These are phyloP conservation scores for Gaultheria prostrata DNA, from an alignment of 148 eudicot genomes.

Conservation along the genomic window DNA sequence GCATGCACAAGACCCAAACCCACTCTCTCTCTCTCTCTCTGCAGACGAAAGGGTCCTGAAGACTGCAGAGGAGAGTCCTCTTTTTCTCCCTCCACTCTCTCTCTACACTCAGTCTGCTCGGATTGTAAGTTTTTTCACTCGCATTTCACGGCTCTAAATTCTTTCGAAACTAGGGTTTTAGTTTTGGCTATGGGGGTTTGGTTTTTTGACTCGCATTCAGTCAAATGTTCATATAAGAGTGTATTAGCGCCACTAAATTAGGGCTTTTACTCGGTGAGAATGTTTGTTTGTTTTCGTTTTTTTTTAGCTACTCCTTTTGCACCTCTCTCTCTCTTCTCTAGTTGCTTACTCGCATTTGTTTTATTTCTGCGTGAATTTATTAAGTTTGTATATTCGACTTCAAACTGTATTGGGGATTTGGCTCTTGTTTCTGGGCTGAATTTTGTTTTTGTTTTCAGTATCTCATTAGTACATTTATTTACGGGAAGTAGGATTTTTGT, in stretches of 20 bases:
- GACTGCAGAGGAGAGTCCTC: not conserved
- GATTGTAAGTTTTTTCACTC: not conserved
- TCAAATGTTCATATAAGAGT: not conserved
- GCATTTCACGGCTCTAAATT: not conserved
- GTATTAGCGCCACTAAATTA: not conserved
- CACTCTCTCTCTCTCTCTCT: not conserved
- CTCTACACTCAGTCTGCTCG: not conserved
- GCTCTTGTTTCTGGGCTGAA: not conserved
- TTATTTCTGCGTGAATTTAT: not conserved
- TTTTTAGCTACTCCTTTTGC: not conserved
- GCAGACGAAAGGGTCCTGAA: not conserved
- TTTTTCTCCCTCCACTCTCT: not conserved
- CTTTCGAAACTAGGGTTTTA: not conserved
- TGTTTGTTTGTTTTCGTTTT: not conserved
- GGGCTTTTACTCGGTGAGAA: not conserved
- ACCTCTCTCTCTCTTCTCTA: not conserved
- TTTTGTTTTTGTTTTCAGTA: not conserved
- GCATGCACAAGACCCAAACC: not conserved
- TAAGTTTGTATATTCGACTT: not conserved
- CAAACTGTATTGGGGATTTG: not conserved
- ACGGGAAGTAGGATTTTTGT: not conserved
- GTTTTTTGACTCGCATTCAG: constrained; percentile 10
- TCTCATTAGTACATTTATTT: not conserved
- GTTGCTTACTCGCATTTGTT: not conserved
- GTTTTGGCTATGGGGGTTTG: not conserved